Evolutionary conservation across 352 stramenopile genomes (phyloP), one percentile per base, ranked within the genome.

Genomic region (Phytophthora fragariae): DNA sequence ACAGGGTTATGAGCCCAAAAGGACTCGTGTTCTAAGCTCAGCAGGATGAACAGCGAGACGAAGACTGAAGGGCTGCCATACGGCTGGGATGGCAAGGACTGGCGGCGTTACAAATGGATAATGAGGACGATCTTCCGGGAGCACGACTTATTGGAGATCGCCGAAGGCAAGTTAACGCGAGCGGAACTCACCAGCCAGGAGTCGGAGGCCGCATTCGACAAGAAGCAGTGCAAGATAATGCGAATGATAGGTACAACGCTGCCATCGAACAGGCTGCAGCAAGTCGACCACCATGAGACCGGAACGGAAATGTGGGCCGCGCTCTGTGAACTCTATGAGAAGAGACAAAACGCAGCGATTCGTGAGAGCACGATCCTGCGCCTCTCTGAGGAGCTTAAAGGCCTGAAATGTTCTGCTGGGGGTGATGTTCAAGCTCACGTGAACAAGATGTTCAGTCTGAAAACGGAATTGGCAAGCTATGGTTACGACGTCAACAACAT

Each of bases 1-100:
- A 53, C 58, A 65, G 58, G 44, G 58, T 65, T 65, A 57, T 57
- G 46, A 57, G 58, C 58, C 46, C 46, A 65, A 57, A 15, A 24
- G 21, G 5, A 37, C 39, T 37, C 56, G 35, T 19, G 17, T 37
- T n/a, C 19, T 19, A 37, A 54, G 57, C 19, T 21, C 19, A 53
- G 7, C 19, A 39, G 37, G 37, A 54, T 39, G 19, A 62, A 54
- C 24, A 44, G 29, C 35, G 35, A 41, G 35, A 12, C 35, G 2
- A 41, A 41, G 11, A 41, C 35, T 8, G 35, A 41, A 41, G 35
- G 35, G 4, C 35, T 41, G 7, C 35, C 35, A 12, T 7, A 41
- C 35, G 53, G 29, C 58, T 65, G 58, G 58, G 29, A 65, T 33
- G 58, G 41, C 27, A 65, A 65, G 29, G 58, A 65, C 44, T 57